Evolutionary conservation across 108 stramenopile species (phyloP).

Genomic region (Pinguiococcus pyrenoidosus): DNA sequence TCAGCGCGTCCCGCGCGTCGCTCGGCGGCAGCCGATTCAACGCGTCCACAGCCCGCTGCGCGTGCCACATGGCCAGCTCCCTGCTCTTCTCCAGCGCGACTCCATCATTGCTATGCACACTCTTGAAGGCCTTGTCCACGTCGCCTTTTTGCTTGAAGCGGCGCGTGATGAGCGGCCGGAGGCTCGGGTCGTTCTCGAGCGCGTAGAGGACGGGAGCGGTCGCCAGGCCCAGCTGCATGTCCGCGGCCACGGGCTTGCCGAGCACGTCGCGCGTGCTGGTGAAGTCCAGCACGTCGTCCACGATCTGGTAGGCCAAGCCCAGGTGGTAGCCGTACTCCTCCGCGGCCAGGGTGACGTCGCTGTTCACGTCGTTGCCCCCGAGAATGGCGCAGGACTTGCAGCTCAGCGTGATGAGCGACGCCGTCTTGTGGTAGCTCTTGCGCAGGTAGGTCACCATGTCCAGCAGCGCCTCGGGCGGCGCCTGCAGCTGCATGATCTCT

Average conservation of each 20-base stretch:
- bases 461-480: conserved; percentile 56
- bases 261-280: conserved; percentile 60
- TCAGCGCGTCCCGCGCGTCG: conserved; percentile 65
- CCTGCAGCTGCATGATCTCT: conserved; percentile 92
- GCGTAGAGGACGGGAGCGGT: conserved; percentile 93
- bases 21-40: conserved; percentile 65
- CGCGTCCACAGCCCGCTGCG: conserved; percentile 71
- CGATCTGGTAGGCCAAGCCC: conserved; percentile 88
- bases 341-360: conserved; percentile 63
- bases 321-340: conserved; percentile 95
- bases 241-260: conserved; percentile 35
- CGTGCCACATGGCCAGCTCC: conserved; percentile 70
- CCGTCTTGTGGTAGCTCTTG: conserved; percentile 96
- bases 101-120: conserved; percentile 31
- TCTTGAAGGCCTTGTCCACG: conserved; percentile 44
- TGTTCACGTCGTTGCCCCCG: conserved; percentile 68
- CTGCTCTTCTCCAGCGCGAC: conserved; percentile 77
- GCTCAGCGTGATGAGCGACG: conserved; percentile 79
- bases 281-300: conserved; percentile 90
- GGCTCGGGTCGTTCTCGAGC: conserved; percentile 59
- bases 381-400: conserved; percentile 74
- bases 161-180: conserved; percentile 68
- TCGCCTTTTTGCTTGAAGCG: conserved; percentile 85
- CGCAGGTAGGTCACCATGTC: conserved; percentile 64
- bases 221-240: conserved; percentile 70